These are phyloP conservation scores for Quercus parvula DNA, from an alignment of 306 rosid genomes.

Conservation along the genomic window DNA sequence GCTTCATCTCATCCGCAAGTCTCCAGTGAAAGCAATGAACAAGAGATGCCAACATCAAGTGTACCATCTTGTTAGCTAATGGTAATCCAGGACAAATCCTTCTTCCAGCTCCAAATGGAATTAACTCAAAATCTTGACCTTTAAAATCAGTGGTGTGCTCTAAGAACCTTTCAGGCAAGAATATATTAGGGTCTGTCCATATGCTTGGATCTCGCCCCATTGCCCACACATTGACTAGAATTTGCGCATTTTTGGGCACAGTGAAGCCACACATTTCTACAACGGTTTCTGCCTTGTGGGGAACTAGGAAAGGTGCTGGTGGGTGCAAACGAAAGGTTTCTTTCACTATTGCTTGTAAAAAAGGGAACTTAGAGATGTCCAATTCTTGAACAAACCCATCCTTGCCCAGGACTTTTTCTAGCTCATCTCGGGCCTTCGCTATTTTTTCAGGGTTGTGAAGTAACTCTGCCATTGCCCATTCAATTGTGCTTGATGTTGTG, in stretches of 20 bases:
- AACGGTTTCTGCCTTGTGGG: neutral
- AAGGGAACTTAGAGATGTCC: neutral
- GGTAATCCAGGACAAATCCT: slow-evolving; percentile 23
- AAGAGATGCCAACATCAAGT: slow-evolving; percentile 17
- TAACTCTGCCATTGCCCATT: slow-evolving; percentile 37
- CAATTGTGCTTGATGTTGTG: slow-evolving; percentile 16
- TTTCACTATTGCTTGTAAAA: slow-evolving; percentile 17
- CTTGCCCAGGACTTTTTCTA: neutral
- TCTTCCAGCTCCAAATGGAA: slow-evolving; percentile 29
- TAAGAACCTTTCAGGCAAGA: slow-evolving; percentile 24
- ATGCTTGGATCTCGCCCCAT: slow-evolving; percentile 9
- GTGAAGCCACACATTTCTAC: slow-evolving; percentile 1
- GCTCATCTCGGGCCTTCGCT: slow-evolving; percentile 4
- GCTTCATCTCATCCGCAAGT: neutral
- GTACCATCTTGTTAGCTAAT: neutral
- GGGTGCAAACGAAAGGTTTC: slow-evolving; percentile 29
- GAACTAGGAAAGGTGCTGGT: slow-evolving; percentile 14
- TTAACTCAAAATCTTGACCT: slow-evolving; percentile 11
- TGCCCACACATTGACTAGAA: slow-evolving; percentile 13
- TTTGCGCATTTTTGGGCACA: neutral
- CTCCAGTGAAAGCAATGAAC: slow-evolving; percentile 14
- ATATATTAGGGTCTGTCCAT: slow-evolving; percentile 13
- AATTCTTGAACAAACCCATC: neutral
- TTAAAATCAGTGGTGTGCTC: neutral
- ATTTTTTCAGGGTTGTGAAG: neutral